A percentile compares a stretch with the other conserved stretches of the same genome.
These are phyloP conservation scores for Fusarium tanahbumbuense DNA, from an alignment of 2,329 filamentous ascomycete genomes.

Conservation along the genomic window DNA sequence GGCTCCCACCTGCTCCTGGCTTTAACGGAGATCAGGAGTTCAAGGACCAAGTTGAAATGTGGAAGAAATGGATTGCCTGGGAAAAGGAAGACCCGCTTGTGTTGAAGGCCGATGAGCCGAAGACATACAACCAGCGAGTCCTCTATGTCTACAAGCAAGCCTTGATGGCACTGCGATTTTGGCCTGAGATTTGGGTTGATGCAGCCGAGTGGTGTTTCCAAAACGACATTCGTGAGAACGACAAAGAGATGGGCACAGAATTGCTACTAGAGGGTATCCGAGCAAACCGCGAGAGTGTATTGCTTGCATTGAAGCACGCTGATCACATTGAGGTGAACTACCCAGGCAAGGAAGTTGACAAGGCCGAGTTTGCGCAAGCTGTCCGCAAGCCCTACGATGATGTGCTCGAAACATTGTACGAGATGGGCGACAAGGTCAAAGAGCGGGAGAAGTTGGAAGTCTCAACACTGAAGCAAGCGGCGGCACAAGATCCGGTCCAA, in stretches of 20 bases:
- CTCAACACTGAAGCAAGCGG: slow-evolving; percentile 66
- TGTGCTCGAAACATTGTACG: slow-evolving; percentile 88
- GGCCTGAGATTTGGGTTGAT: slow-evolving; percentile 96
- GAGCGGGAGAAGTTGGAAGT: slow-evolving; percentile 70
- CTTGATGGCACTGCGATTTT: slow-evolving; percentile 91
- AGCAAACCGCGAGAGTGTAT: slow-evolving; percentile 92
- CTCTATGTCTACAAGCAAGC: slow-evolving; percentile 94
- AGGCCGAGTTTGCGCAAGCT: slow-evolving; percentile 79
- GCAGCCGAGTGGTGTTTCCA: slow-evolving; percentile 92
- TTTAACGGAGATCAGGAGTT: slow-evolving; percentile 91
- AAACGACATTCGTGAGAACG: slow-evolving; percentile 74
- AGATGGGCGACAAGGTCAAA: slow-evolving; percentile 79
- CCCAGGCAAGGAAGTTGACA: slow-evolving; percentile 80
- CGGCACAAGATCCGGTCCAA: slow-evolving; percentile 53
- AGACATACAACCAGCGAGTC: slow-evolving; percentile 80
- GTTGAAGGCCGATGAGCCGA: slow-evolving; percentile 82
- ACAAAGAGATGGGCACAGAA: slow-evolving; percentile 72
- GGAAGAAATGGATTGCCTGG: slow-evolving; percentile 95
- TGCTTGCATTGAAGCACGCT: slow-evolving; percentile 89
- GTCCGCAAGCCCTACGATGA: slow-evolving; percentile 87
- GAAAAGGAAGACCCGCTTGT: slow-evolving; percentile 94
- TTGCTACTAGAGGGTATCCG: slow-evolving; percentile 85
- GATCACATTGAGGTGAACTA: slow-evolving; percentile 87
- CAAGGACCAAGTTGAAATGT: slow-evolving; percentile 83
- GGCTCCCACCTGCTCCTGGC: slow-evolving; percentile 83